Conservation (phyloP, 139 green algal species). For the Closterium sp. region DNA sequence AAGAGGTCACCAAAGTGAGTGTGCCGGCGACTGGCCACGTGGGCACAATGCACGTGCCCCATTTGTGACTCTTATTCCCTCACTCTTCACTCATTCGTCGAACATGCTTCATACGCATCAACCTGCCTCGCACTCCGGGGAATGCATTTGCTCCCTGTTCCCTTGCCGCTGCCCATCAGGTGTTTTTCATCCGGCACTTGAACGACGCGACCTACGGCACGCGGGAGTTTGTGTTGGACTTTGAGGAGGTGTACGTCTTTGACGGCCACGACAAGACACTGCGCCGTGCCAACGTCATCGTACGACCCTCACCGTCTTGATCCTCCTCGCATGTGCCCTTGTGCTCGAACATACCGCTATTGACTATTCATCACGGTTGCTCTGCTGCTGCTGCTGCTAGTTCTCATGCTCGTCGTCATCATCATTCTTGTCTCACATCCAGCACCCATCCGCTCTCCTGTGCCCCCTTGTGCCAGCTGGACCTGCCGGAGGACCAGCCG, state of each 20-base stretch:
- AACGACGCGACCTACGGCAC: not conserved
- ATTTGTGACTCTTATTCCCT: not conserved
- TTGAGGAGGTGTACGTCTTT: conserved; percentile 44
- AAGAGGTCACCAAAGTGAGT: conserved; percentile 15
- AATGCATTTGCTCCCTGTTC: not conserved
- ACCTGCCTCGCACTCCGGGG: not conserved
- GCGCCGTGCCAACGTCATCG: not conserved
- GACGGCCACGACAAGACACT: conserved; percentile 26
- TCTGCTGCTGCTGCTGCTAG: too few relatives aligned
- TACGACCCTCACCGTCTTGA: not conserved
- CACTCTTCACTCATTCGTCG: not conserved
- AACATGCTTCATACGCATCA: not conserved
- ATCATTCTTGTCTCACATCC: too few relatives aligned
- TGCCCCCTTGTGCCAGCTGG: too few relatives aligned
- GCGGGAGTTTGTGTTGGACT: conserved; percentile 38
- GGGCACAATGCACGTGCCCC: too few relatives aligned
- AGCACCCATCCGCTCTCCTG: too few relatives aligned
- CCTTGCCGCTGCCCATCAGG: not conserved
- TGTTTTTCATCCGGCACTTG: conserved; percentile 35
- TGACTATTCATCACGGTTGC: too few relatives aligned
- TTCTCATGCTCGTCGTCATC: too few relatives aligned
- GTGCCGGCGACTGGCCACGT: not conserved
- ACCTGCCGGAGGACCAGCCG: too few relatives aligned
- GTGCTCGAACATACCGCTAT: too few relatives aligned
- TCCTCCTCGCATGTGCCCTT: not conserved